Conservation (phyloP, 257 asterid genomes). For the Fraxinus quadrangulata region DNA sequence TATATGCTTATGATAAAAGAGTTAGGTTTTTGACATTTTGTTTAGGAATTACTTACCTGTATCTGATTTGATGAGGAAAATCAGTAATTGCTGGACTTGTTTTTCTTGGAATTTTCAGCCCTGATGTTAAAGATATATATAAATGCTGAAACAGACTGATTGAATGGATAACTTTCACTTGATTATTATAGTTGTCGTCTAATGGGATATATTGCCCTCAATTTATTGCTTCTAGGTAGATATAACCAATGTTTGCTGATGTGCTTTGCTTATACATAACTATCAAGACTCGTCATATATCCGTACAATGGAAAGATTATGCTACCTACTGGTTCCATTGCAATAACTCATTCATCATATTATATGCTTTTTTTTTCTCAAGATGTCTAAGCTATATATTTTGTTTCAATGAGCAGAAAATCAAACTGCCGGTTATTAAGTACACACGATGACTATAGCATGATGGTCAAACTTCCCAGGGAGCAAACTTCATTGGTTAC, state of each 20-base stretch:
- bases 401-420: constrained; percentile 58
- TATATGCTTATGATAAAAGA: background rate
- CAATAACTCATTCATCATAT: constrained; percentile 7
- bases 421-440: constrained; percentile 73
- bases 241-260: constrained; percentile 11
- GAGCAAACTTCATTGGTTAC: constrained; percentile 86
- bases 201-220: background rate
- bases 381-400: constrained; percentile 28
- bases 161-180: constrained; percentile 7
- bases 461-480: constrained; percentile 80
- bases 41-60: constrained; percentile 9
- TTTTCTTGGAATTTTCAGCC: background rate
- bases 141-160: constrained; percentile 1
- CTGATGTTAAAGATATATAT: background rate
- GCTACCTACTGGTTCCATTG: background rate
- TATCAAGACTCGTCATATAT: background rate
- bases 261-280: constrained; percentile 4
- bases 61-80: background rate
- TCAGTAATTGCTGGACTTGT: background rate
- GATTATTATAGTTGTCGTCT: background rate
- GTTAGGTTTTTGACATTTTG: background rate
- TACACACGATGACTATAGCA: constrained; percentile 94
- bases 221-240: constrained; percentile 11
- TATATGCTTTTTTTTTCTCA: background rate
- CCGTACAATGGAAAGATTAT: constrained; percentile 18